Evolutionary conservation across 2,329 filamentous ascomycete species (phyloP), one percentile per base, ranked within the genome.

Genomic region (Fusarium tuaranense): DNA sequence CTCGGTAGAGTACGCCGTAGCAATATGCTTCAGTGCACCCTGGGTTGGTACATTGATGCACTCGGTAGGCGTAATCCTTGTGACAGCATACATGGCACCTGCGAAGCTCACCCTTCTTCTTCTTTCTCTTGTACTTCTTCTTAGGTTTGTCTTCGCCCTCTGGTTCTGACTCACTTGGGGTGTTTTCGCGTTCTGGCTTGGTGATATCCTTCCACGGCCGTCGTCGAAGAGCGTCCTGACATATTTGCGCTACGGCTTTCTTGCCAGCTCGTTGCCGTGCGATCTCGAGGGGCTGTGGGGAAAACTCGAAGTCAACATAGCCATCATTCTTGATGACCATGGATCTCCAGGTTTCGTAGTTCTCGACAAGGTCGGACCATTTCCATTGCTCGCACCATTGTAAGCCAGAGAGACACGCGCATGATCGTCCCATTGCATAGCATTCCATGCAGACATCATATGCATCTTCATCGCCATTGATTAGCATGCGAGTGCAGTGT

Each of bases 371-470:
- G 16, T 95, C 91, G 48, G 91, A 88, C 95, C 95, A 98, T 14
- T 90, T 86, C 88, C 95, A 98, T 81, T 98, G 97, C 81, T 99
- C 95, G 61, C 94, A 95, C 95, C 96, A 99, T 70, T 90, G 91
- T 13, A 98, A 88, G 22, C 91, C 92, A 5, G 95, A 97, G 61
- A 97, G 89, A 79, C 97, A 99, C 4, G 90, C 91, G 81, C 97
- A 99, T 55, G 95, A 98, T 62, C 97, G 91, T 25, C 97, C 97
- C 93, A 98, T 97, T n/a, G 92, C 93, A 80, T 97, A 99, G 80
- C 97, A 99, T 77, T 99, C 97, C 94, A 99, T 95, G 80, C 97
- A 99, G 25, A 99, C 89, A 81, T 99, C 97, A 81, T 98, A 99
- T 0, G 94, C 94, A 79, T 98, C 94, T 65, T 95, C 92, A 18